Percentiles rank a stretch among this genome's conserved stretches.
phyloP scores from a whole-genome alignment of 441 rosid species.

The Syzygium malaccense region DNA sequence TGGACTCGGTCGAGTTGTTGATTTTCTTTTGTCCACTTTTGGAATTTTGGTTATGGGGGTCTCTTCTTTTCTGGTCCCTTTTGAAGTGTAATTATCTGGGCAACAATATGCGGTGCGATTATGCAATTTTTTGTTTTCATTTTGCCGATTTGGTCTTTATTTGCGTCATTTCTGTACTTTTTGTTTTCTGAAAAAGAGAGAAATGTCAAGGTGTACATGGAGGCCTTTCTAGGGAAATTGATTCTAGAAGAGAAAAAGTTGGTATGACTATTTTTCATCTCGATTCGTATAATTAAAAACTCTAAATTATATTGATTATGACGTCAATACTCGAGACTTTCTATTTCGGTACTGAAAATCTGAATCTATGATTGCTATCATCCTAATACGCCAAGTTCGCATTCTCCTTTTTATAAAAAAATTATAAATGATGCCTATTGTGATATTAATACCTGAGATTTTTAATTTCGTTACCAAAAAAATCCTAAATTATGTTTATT shows the following conservation, averaged over 20 bases:
- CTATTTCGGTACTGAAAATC: no score
- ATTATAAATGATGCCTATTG: neutral
- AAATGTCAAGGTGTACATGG: neutral
- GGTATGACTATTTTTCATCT: neutral
- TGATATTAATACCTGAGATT: fast-evolving
- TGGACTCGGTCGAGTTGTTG: neutral
- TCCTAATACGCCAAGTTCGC: neutral
- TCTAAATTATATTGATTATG: neutral
- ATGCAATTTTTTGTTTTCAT: neutral
- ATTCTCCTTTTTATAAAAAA: neutral
- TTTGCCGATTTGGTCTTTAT: neutral
- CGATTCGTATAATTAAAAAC: fast-evolving
- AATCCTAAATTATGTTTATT: neutral
- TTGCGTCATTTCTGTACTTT: neutral
- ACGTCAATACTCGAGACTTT: neutral
- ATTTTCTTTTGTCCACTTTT: neutral
- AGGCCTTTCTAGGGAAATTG: neutral
- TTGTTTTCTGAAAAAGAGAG: neutral
- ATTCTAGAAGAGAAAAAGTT: neutral
- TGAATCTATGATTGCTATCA: no score
- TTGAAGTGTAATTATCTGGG: conserved; percentile 11
- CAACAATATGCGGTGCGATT: neutral
- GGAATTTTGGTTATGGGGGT: conserved; percentile 2
- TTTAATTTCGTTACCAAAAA: neutral
- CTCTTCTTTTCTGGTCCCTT: neutral